Percentiles rank a stretch among this genome's conserved stretches.
These are phyloP conservation scores for Termitomyces sp. DNA, from an alignment of 768 basidiomycete species.

Conservation along the genomic window DNA sequence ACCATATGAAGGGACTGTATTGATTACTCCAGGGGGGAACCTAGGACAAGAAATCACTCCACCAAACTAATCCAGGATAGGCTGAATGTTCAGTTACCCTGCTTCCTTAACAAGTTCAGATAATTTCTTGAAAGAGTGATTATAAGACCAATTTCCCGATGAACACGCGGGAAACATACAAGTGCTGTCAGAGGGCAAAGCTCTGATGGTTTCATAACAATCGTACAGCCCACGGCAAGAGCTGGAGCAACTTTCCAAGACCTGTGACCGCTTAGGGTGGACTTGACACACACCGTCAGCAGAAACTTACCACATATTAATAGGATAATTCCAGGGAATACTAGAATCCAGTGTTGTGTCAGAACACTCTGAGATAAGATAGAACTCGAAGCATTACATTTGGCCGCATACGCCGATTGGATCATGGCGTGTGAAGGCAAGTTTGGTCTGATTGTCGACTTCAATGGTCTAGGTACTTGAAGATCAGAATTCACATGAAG, in stretches of 20 bases:
- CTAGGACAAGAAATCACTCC: constrained; percentile 27
- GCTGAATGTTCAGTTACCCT: constrained; percentile 43
- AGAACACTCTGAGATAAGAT: neutral
- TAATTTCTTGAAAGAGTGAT: constrained; percentile 50
- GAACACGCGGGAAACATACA: constrained; percentile 30
- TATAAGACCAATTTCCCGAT: neutral
- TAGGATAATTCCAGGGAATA: constrained; percentile 93
- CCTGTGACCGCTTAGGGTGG: constrained; percentile 30
- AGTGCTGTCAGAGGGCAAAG: constrained; percentile 80
- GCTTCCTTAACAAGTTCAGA: constrained; percentile 80
- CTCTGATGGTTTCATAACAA: constrained; percentile 95
- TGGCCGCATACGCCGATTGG: constrained; percentile 95
- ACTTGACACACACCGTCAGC: neutral
- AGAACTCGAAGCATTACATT: constrained; percentile 47
- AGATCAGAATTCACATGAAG: constrained; percentile 1
- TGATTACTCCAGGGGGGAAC: constrained; percentile 89
- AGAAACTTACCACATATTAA: constrained; percentile 66
- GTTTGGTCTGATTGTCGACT: constrained; percentile 72
- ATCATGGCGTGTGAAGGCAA: constrained; percentile 83
- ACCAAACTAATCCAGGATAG: neutral
- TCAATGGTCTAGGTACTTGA: constrained; percentile 56
- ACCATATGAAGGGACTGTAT: constrained; percentile 83
- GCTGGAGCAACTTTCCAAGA: constrained; percentile 94
- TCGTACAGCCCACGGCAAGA: constrained; percentile 85
- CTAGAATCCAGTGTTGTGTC: constrained; percentile 26